Evolutionary conservation across 495 filamentous ascomycete genomes (phyloP), one percentile per base, ranked within the genome.

Genomic region (Achaetomiella virescens): DNA sequence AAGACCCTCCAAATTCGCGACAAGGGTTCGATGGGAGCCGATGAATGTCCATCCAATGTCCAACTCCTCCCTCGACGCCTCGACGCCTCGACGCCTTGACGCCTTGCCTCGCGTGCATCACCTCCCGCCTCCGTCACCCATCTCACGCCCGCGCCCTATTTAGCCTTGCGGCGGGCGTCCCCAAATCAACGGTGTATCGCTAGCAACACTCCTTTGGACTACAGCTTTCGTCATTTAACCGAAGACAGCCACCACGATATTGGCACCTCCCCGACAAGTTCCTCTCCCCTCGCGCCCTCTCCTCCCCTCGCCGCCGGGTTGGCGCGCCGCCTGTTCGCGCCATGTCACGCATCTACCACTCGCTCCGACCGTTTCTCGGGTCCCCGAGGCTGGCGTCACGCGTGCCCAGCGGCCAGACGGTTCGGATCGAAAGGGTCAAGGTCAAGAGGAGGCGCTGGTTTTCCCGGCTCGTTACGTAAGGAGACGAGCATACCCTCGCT

Each of bases 311-410:
- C 70, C 70, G 68, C 70, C 72, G 57, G 25, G 29, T 35, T 55
- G 71, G 71, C 68, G 70, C 55, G 68, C 70, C 69, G 61, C 55
- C 41, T 49, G 48, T 37, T 20, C 25, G 29, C 65, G 33, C 36
- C 56, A 77, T 77, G 70, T 65, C 66, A 21, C 72, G 65, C 58
- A 41, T 75, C 3, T 55, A 64, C 33, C 66, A 72, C 29, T 60
- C 64, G 15, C 42, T 61, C 46, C 62, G 48, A 49, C 62, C 59
- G 3, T 29, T 65, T 29, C 59, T 60, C 38, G 31, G 43, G 31
- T 54, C 61, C 10, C 44, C 29, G 46, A 61, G 43, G 45, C 47
- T 52, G 27, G 43, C 35, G 10, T 43, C 50, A 11, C 66, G 42
- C 37, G 21, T 60, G 1, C 41, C 48, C 11, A 51, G 44, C 29